phyloP scores from a whole-genome alignment of 1,284 basidiomycete species.

The Cryptococcus jaspeensis region DNA sequence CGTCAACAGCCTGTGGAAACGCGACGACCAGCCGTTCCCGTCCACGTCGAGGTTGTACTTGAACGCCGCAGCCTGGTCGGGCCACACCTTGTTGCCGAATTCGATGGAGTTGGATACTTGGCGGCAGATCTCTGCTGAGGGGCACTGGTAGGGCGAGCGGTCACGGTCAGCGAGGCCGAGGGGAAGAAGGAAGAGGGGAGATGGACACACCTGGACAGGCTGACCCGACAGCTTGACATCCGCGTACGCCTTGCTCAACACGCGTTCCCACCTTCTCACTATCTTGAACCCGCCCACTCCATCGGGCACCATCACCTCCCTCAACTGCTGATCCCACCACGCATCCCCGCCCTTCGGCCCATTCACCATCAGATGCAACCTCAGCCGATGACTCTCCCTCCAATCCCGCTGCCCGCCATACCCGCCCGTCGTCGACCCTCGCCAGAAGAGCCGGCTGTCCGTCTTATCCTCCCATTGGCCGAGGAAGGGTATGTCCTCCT shows the following conservation, averaged over 20 bases:
- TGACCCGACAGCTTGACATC: constrained; percentile 51
- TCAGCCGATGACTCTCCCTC: constrained; percentile 50
- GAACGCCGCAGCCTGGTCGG: constrained; percentile 56
- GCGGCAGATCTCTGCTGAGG: constrained; percentile 32
- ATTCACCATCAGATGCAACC: constrained; percentile 51
- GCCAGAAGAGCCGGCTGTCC: constrained; percentile 51
- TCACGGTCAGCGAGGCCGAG: not conserved
- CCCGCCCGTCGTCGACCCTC: constrained; percentile 51
- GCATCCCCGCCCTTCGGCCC: constrained; percentile 46
- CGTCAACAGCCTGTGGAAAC: constrained; percentile 52
- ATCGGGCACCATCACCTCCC: constrained; percentile 48
- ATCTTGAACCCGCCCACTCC: constrained; percentile 39
- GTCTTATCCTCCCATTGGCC: constrained; percentile 48
- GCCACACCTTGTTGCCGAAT: constrained; percentile 55
- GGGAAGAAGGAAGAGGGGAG: not conserved
- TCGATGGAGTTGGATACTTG: constrained; percentile 44
- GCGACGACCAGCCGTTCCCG: constrained; percentile 51
- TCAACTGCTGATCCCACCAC: constrained; percentile 33
- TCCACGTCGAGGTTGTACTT: constrained; percentile 53
- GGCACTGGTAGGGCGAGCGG: constrained; percentile 15
- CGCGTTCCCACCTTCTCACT: constrained; percentile 30
- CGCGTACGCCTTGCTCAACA: constrained; percentile 47
- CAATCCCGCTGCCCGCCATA: constrained; percentile 46
- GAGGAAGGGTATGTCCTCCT: constrained; percentile 29
- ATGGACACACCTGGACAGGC: constrained; percentile 35